Conservation (phyloP, 306 rosid species). For the Vachellia pachyceras region DNA sequence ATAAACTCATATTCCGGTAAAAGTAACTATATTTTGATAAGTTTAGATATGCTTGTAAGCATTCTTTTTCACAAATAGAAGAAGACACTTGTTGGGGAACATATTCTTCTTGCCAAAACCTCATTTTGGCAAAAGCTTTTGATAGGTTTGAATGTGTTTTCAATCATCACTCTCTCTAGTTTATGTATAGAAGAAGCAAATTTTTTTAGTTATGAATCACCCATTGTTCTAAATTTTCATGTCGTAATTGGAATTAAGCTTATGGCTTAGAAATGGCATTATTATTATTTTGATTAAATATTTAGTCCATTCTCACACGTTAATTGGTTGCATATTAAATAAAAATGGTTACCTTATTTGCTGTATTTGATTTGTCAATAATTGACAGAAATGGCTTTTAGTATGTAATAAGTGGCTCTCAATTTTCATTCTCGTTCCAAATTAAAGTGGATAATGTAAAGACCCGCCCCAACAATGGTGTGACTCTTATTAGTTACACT, state of each 20-base stretch:
- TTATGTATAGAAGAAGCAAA: background rate
- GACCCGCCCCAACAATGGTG: background rate
- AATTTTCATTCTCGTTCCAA: conserved; percentile 9
- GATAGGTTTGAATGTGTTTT: background rate
- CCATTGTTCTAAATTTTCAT: background rate
- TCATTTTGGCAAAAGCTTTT: background rate
- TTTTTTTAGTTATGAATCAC: background rate
- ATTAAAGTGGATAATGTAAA: background rate
- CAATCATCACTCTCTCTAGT: background rate
- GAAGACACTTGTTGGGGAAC: background rate
- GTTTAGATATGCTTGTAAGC: background rate
- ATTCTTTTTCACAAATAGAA: background rate
- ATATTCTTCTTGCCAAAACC: background rate
- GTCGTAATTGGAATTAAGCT: background rate
- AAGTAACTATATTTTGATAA: background rate
- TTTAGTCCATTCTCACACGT: background rate
- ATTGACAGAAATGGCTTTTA: conserved; percentile 25
- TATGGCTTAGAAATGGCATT: background rate
- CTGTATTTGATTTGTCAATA: conserved; percentile 35
- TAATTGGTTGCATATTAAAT: background rate
- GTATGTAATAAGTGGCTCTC: conserved; percentile 32
- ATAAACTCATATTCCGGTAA: background rate
- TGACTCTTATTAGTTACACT: conserved; percentile 9
- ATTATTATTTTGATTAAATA: background rate
- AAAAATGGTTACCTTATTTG: background rate